Evolutionary conservation across 176 grass and related monocot genomes (phyloP).

Genomic region (Zea mays): Zm-B73-REFERENCE-NAM-5.0 NC_050098.1:6475001-6475500

Average conservation of each 20-base stretch:
- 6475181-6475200: not conserved
- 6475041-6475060: slow-evolving; percentile 15
- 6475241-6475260: slow-evolving; percentile 17
- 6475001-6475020: slow-evolving; percentile 36
- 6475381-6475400: not conserved
- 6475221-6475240: slow-evolving; percentile 48
- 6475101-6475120: slow-evolving; percentile 40
- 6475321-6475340: not conserved
- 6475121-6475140: slow-evolving; percentile 27
- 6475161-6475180: not conserved
- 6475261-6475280: slow-evolving; percentile 41
- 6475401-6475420: not conserved
- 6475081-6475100: not conserved
- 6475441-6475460: not conserved
- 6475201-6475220: slow-evolving; percentile 42
- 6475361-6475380: not conserved
- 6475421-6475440: not conserved
- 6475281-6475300: slow-evolving; percentile 36
- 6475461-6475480: no score
- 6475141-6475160: not conserved
- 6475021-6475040: slow-evolving; percentile 47
- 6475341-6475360: not conserved
- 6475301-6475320: not conserved
- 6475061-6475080: slow-evolving; percentile 16
- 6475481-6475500: no score